Base-by-base conservation (phyloP, 2,329 filamentous ascomycete genomes). In the Monilinia fructigena region DNA sequence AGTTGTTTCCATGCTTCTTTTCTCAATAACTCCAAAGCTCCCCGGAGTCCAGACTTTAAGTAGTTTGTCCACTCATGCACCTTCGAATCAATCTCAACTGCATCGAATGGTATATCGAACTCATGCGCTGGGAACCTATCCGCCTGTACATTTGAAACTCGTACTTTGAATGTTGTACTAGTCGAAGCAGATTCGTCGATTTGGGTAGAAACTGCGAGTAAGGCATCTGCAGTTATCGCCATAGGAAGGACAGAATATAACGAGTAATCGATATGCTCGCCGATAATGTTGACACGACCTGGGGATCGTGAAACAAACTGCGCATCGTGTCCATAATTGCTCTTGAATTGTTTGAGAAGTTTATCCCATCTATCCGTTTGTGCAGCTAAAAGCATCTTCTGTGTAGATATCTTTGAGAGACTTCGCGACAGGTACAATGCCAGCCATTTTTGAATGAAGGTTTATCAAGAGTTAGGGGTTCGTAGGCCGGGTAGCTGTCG, bases 231-330 rank as follows among this genome's bases (percentile, higher is more conserved):
- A 7, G 91, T 92, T 72, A 98, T 93, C 69, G 94, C 95, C 87
- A 97, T 97, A 63, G 95, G 95, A 31, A 99, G 84, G 68, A 97
- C 93, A 73, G 95, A 89, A 82, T 98, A 99, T 26, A 99, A 86
- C 18, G 92, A 97, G 81, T 99, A 99, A 81, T 99, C 95, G 75
- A 99, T 97, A 81, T 99, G 95, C 83, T 99, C 95, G 78, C 95
- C 95, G 76, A 99, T 97, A 75, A 99, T 95, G 81, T 98, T 98
- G 72, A 99, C 95, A 72, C 95, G 87, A 68, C 95, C 95, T 1
- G 95, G 95, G 65, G 93, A 97, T 70, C 95, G 89, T 12, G 94
- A 86, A 26, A 98, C 87, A 74, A 97, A 97, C 67, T 90, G 85
- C 50, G 93, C 88, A 20, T 83, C 80, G 62, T 86, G 83, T 72